Conservation (phyloP, 495 filamentous ascomycete species). For the Daldinia loculata region DNA sequence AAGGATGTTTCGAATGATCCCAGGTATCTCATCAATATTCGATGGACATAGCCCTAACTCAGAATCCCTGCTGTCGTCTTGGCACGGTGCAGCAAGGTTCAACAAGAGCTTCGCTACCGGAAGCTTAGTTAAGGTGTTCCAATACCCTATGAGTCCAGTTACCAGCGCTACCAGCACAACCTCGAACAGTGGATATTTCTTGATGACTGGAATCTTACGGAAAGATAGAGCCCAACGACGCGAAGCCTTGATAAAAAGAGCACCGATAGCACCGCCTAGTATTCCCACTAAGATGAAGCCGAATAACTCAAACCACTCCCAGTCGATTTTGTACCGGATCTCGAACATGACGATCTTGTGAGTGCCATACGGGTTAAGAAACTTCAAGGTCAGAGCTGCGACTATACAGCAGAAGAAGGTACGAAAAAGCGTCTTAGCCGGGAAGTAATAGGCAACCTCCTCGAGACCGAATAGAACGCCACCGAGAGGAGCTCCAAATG, state of each 20-base stretch:
- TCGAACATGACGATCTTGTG: slow-evolving; percentile 96
- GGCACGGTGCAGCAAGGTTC: slow-evolving; percentile 88
- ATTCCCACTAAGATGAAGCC: slow-evolving; percentile 86
- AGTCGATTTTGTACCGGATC: slow-evolving; percentile 90
- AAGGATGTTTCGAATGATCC: slow-evolving; percentile 72
- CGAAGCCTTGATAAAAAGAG: slow-evolving; percentile 96
- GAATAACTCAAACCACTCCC: slow-evolving; percentile 90
- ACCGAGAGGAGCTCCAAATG: slow-evolving; percentile 96
- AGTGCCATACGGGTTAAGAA: slow-evolving; percentile 94
- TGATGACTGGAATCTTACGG: slow-evolving; percentile 80
- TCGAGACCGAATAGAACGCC: slow-evolving; percentile 97
- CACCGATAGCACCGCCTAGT: slow-evolving; percentile 83
- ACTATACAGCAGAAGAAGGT: slow-evolving; percentile 99
- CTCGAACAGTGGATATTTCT: slow-evolving; percentile 83
- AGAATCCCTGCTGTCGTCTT: slow-evolving; percentile 59
- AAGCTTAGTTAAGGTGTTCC: slow-evolving; percentile 90
- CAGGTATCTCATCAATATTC: slow-evolving; percentile 74
- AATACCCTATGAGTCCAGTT: slow-evolving; percentile 87
- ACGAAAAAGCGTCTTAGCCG: slow-evolving; percentile 96
- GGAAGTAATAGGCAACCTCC: slow-evolving; percentile 98
- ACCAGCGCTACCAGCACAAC: slow-evolving; percentile 86
- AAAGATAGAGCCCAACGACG: slow-evolving; percentile 88
- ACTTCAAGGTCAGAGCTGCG: slow-evolving; percentile 88
- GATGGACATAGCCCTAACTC: slow-evolving; percentile 79
- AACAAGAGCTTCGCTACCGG: slow-evolving; percentile 90